Evolutionary conservation across 2,329 filamentous ascomycete genomes (phyloP), one percentile per base, ranked within the genome.

Genomic region (Colletotrichum sp.): DNA sequence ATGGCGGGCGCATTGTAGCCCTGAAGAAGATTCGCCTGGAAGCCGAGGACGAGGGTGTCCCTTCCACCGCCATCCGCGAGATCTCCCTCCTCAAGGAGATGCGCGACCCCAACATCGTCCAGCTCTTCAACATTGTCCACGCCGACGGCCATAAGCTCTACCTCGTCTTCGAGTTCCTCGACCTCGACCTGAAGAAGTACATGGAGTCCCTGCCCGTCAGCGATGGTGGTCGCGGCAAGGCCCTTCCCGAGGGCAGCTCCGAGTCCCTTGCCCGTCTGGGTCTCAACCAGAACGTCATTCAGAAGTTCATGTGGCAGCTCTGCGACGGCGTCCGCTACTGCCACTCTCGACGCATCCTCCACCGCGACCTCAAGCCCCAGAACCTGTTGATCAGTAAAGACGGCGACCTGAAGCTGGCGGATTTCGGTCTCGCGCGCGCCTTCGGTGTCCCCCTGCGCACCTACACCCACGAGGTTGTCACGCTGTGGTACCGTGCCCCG

Each of bases 1-100:
- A 96, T 82, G 90, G 91, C 79, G 94, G 95, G 82, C 94, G 95
- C 81, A 97, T 98, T 80, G 96, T 98, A 78, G 96, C 96, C 27
- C 89, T 98, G 80, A 98, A 98, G 90, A 98, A 98, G 89, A 98
- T 98, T 82, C 94, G 96, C 78, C 94, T 98, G 81, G 96, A 98
- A 83, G 95, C 96, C 78, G 96, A 98, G 88, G 96, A 98, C 87
- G 96, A 98, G 84, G 96, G 96, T 79, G 95, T 98, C 22, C 96
- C 96, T 4, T 96, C 94, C 82, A 98, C 96, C 5, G 96, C 96
- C 79, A 98, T 98, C 82, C 95, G 96, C 81, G 96, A 98, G 85
- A 98, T 98, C 82, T 98, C 95, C 30, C 91, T 98, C 59, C 92
- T 98, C 81, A 98, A 98, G 86, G 96, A 98, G 86, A 96, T 98